Percentiles rank a stretch among this genome's conserved stretches.
Evolutionary conservation across 495 filamentous ascomycete genomes (phyloP).

Genomic region (Trichoderma erinaceum): DNA sequence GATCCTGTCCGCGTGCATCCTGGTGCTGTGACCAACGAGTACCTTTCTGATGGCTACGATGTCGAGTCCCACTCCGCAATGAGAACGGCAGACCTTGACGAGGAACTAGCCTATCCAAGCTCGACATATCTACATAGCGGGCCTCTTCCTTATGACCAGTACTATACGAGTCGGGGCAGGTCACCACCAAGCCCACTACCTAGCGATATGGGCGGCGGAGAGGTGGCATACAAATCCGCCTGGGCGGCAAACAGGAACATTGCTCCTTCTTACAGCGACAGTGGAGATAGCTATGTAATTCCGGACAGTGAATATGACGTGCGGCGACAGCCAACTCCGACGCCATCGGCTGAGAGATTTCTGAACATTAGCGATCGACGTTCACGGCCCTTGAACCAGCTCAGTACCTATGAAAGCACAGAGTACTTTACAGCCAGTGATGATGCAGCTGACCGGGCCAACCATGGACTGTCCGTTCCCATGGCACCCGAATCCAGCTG

Average conservation of each 20-base stretch:
- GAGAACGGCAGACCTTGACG: conserved; percentile 28
- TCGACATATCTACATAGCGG: conserved; percentile 15
- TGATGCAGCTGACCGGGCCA: background rate
- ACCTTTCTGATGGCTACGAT: conserved; percentile 26
- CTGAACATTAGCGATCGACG: conserved; percentile 3
- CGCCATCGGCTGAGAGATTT: background rate
- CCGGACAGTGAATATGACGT: conserved; percentile 7
- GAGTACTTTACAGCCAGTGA: background rate
- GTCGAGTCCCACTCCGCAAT: conserved; percentile 23
- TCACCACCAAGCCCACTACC: conserved; percentile 42
- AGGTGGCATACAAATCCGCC: conserved; percentile 16
- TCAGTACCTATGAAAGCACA: background rate
- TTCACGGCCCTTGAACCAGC: background rate
- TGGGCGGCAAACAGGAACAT: conserved; percentile 26
- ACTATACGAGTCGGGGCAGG: conserved; percentile 38
- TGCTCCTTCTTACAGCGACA: conserved; percentile 17
- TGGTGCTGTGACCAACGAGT: conserved; percentile 26
- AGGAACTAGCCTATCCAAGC: conserved; percentile 28
- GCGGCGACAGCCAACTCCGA: conserved; percentile 7
- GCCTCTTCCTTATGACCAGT: conserved; percentile 27
- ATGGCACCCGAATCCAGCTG: background rate
- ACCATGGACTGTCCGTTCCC: background rate
- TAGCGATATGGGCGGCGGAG: conserved; percentile 29
- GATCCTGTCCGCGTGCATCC: conserved; percentile 20
- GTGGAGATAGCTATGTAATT: background rate